A percentile compares a stretch with the other conserved stretches of the same genome.
phyloP scores from a whole-genome alignment of 257 asterid genomes.

The Solanum etuberosum region DNA sequence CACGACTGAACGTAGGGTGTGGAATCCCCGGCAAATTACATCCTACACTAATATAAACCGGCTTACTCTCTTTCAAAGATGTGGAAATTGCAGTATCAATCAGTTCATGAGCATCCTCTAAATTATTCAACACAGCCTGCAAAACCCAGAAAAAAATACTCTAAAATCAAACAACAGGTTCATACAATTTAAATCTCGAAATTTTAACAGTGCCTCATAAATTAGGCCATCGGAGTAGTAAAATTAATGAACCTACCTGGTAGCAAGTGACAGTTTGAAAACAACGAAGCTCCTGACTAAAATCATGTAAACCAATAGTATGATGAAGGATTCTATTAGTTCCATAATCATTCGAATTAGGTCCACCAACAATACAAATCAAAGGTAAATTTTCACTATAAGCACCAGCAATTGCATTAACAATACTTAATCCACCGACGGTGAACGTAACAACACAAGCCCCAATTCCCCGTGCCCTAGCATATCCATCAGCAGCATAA shows the following conservation, averaged over 20 bases:
- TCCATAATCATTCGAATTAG: conserved; percentile 74
- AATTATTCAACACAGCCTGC: conserved; percentile 71
- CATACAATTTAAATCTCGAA: background rate
- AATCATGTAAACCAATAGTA: conserved; percentile 78
- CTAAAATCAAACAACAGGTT: background rate
- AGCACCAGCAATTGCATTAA: conserved; percentile 86
- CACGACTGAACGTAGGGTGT: conserved; percentile 60
- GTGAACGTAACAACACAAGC: conserved; percentile 82
- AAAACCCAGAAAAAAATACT: background rate
- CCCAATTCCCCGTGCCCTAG: conserved; percentile 82
- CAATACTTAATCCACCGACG: conserved; percentile 69
- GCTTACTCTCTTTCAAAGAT: conserved; percentile 78
- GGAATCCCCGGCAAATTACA: conserved; percentile 70
- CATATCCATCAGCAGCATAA: conserved; percentile 79
- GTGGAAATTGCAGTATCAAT: conserved; percentile 77
- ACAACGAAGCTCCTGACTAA: conserved; percentile 78
- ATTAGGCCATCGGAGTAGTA: background rate
- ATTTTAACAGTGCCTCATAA: background rate
- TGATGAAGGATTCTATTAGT: conserved; percentile 68
- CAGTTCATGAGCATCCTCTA: conserved; percentile 81
- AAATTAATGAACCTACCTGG: conserved; percentile 27
- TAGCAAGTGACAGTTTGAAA: conserved; percentile 74
- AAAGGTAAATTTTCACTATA: conserved; percentile 81
- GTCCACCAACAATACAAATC: conserved; percentile 77
- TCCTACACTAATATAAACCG: conserved; percentile 67